Evolutionary conservation across 139 green algal species (phyloP), one percentile per base, ranked within the genome.

Genomic region (Chara braunii): DNA sequence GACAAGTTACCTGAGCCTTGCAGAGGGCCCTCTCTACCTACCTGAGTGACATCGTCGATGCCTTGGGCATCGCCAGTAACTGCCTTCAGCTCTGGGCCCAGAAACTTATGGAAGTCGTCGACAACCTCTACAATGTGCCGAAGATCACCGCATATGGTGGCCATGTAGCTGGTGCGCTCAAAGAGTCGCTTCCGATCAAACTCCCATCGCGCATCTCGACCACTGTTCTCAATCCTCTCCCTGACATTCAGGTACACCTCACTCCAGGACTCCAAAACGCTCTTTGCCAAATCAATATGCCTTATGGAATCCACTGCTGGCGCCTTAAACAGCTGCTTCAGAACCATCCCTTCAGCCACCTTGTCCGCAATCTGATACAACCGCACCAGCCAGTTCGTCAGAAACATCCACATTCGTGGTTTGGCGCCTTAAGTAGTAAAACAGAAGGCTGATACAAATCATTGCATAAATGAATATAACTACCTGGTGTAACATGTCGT

Each of bases 31-130:
- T n/a, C n/a, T n/a, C n/a, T n/a, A n/a, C n/a, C n/a, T n/a, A n/a
- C n/a, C n/a, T n/a, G n/a, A n/a, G n/a, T 79, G 23, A 89, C 81
- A 26, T 79, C 80, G 60, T 92, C 84, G 70, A 92, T 89, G 56
- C 84, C 86, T 43, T 83, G 74, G 24, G 75, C 79, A 37, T 85
- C 72, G 11, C 87, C 87, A 48, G 86, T 95, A 29, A 96, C 86
- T 2, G 87, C 85, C 68, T 94, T 94, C 37, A 96, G 84, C 81
- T 94, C 85, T 14, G 88, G 90, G 0, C 90, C 89, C 31, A 96
- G 76, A 67, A 95, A 95, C 61, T 88, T 86, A 70, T 85, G 81
- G 60, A 95, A 94, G 62, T 89, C 89, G 45, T 94, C 82, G 51
- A 91, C 80, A 11, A 88, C 84, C 67, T 88, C 82, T 32, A 94